Conservation (phyloP, 1,139 yeast genomes). For the Petasospora rhodanensis region DNA sequence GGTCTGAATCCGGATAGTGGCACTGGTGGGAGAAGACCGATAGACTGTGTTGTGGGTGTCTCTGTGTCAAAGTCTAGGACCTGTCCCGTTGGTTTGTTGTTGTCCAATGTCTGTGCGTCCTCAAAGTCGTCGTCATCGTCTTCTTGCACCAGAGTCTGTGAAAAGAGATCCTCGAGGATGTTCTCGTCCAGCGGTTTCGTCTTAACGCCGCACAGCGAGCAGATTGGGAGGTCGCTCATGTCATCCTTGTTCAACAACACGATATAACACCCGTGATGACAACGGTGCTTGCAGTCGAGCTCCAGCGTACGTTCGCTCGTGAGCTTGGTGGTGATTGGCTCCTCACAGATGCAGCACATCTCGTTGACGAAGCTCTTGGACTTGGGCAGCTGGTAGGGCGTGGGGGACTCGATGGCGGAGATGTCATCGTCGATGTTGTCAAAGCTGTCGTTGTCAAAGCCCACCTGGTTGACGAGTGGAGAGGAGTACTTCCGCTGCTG, state of each 20-base stretch:
- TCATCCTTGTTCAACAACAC: conserved; percentile 15
- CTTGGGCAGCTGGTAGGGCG: conserved; percentile 2
- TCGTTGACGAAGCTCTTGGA: conserved; percentile 19
- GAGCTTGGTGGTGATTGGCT: conserved; percentile 28
- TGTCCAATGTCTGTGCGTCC: background rate
- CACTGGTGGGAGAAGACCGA: conserved; percentile 7
- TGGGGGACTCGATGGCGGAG: conserved; percentile 6
- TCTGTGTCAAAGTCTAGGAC: background rate
- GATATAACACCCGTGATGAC: conserved; percentile 26
- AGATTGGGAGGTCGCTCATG: conserved; percentile 16
- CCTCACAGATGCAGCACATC: conserved; percentile 33
- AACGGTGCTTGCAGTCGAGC: conserved; percentile 29
- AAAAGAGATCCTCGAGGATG: conserved; percentile 23
- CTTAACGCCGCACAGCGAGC: conserved; percentile 24
- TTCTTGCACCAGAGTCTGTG: conserved; percentile 10
- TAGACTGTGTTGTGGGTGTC: conserved; percentile 2
- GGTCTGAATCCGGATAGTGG: conserved; percentile 10
- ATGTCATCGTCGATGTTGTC: conserved; percentile 1
- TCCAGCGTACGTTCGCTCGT: conserved; percentile 32
- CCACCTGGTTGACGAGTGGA: conserved; percentile 2
- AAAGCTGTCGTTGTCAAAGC: background rate
- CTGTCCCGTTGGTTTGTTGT: background rate
- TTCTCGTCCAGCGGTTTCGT: conserved; percentile 26
- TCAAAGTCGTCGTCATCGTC: conserved; percentile 5
- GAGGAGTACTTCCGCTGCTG: conserved; percentile 2